These are phyloP conservation scores for Phaeomoniella chlamydospora DNA, from an alignment of 2,329 filamentous ascomycete genomes.

Conservation along the genomic window DNA sequence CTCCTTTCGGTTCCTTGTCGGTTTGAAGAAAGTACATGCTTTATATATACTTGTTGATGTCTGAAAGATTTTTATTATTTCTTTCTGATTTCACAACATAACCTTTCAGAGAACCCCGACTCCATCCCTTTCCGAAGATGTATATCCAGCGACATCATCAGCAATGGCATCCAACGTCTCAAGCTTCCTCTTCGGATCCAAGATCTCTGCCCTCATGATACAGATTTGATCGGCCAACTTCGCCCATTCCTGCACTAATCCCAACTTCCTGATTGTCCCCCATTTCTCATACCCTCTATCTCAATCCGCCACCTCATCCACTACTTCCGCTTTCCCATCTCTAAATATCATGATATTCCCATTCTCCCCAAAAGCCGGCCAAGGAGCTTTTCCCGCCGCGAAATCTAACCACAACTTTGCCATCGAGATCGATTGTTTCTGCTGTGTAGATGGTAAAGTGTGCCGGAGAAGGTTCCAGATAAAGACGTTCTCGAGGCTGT, in stretches of 20 bases:
- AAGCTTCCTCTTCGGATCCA: background rate
- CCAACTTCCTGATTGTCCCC: background rate
- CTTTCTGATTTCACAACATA: no score
- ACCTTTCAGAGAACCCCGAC: no score
- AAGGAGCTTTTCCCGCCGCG: slow-evolving; percentile 6
- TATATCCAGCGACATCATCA: no score
- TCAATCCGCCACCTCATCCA: background rate
- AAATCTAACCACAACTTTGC: slow-evolving; percentile 6
- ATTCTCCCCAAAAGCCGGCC: background rate
- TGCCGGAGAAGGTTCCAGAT: slow-evolving; percentile 32
- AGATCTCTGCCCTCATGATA: background rate
- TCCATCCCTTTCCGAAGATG: no score
- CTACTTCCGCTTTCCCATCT: background rate
- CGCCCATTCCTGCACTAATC: background rate
- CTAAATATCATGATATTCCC: background rate
- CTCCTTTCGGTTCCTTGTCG: no score
- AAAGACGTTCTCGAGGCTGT: slow-evolving; percentile 31
- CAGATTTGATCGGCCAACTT: background rate
- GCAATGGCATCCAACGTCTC: background rate
- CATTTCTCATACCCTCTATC: background rate
- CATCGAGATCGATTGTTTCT: slow-evolving; percentile 5
- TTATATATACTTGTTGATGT: no score
- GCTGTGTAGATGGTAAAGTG: slow-evolving; percentile 17
- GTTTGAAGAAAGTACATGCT: no score
- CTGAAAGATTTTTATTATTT: no score